Percentiles rank a stretch among this genome's conserved stretches.
Evolutionary conservation across 78 protist species (phyloP).

Genomic region (Creolimax fragrantissima): DNA sequence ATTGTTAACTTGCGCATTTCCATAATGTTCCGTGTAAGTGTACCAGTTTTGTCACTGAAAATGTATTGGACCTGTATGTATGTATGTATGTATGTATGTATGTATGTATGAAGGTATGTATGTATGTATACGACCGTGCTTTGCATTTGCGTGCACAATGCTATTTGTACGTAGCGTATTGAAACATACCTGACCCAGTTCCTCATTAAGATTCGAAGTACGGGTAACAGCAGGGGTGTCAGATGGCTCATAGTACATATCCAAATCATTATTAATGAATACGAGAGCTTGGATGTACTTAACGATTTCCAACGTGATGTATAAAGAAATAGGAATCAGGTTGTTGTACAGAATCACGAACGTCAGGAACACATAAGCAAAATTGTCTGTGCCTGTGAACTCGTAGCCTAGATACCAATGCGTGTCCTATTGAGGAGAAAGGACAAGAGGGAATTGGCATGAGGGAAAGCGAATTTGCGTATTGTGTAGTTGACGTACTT

Average conservation of each 20-base stretch:
- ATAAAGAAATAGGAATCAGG: conserved; percentile 54
- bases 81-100: no score
- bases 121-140: no score
- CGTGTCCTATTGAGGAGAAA: background rate
- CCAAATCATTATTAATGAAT: conserved; percentile 45
- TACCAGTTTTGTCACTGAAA: conserved; percentile 96
- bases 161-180: no score
- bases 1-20: conserved; percentile 17
- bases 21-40: conserved; percentile 91
- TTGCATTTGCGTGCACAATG: no score
- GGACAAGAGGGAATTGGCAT: background rate
- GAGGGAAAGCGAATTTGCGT: background rate
- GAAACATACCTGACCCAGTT: conserved; percentile 53
- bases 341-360: conserved; percentile 81
- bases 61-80: conserved; percentile 36
- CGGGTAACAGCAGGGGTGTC: conserved; percentile 60
- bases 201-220: conserved; percentile 55
- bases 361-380: background rate
- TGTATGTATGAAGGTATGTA: no score
- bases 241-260: conserved; percentile 38
- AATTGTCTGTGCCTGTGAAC: background rate
- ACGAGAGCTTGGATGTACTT: conserved; percentile 38
- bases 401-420: background rate
- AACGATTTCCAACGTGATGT: conserved; percentile 82
- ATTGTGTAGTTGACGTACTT: background rate